phyloP scores from a whole-genome alignment of 352 stramenopile species.

The Globisporangium carolinianum region DNA sequence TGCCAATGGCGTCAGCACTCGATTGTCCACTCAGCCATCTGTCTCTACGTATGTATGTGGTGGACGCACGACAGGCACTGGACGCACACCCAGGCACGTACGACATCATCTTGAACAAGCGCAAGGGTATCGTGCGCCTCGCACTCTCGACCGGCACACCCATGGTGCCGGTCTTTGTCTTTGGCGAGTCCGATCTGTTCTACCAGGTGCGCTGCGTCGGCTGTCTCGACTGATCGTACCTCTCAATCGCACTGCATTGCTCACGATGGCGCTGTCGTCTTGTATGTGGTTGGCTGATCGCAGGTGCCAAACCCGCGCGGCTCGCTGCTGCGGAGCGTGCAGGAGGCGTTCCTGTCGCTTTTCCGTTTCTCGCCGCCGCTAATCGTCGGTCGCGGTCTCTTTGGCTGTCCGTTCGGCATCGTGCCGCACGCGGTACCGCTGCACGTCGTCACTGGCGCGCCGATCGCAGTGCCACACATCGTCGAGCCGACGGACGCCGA shows the following conservation, averaged over 20 bases:
- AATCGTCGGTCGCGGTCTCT: slow-evolving; percentile 20
- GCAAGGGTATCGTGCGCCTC: slow-evolving; percentile 59
- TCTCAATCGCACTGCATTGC: not conserved
- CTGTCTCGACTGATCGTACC: not conserved
- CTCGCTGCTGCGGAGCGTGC: slow-evolving; percentile 25
- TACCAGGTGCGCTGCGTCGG: slow-evolving; percentile 19
- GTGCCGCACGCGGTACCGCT: slow-evolving; percentile 28
- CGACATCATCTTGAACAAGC: slow-evolving; percentile 55
- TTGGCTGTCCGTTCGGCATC: slow-evolving; percentile 23
- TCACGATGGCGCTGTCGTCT: not conserved
- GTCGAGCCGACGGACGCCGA: slow-evolving; percentile 28
- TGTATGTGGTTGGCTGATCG: not conserved
- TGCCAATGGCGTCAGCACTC: too few relatives aligned
- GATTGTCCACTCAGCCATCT: too few relatives aligned
- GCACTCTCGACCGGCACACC: slow-evolving; percentile 44
- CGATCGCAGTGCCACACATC: slow-evolving; percentile 37
- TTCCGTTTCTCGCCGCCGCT: slow-evolving; percentile 42
- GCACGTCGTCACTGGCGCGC: slow-evolving; percentile 31
- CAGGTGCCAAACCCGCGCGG: slow-evolving; percentile 36
- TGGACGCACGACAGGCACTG: slow-evolving; percentile 19
- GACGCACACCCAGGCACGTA: slow-evolving; percentile 32
- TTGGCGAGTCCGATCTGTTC: slow-evolving; percentile 63
- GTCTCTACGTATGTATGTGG: too few relatives aligned
- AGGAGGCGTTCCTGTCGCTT: slow-evolving; percentile 25
- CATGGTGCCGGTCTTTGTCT: slow-evolving; percentile 58